phyloP scores from a whole-genome alignment of 2,329 filamentous ascomycete genomes.

The Leptographium lundbergii region DNA sequence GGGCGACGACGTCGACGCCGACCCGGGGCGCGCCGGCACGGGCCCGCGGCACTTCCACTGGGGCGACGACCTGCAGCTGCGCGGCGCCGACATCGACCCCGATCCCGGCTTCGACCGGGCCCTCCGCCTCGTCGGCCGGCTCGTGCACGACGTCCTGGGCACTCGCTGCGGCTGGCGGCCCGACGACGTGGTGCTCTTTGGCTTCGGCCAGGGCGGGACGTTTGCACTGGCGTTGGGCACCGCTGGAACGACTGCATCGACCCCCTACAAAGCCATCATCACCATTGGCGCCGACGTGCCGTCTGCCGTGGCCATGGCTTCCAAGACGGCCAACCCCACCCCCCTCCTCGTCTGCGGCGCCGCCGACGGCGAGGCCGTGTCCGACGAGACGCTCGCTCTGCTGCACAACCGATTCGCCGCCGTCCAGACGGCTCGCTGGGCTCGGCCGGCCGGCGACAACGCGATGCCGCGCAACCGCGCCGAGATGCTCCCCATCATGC shows the following conservation, averaged over 20 bases:
- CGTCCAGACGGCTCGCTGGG: slow-evolving; percentile 58
- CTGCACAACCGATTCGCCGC: slow-evolving; percentile 54
- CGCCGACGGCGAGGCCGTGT: slow-evolving; percentile 30
- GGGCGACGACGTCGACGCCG: slow-evolving; percentile 28
- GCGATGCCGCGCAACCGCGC: slow-evolving; percentile 73
- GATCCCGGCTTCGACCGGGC: slow-evolving; percentile 49
- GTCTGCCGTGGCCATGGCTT: slow-evolving; percentile 28
- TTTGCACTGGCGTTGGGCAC: slow-evolving; percentile 44
- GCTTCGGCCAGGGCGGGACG: slow-evolving; percentile 56
- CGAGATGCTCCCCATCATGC: slow-evolving; percentile 85
- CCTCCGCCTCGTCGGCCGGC: slow-evolving; percentile 29
- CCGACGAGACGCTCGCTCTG: slow-evolving; percentile 48
- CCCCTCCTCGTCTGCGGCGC: slow-evolving; percentile 51
- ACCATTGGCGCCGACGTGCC: slow-evolving; percentile 45
- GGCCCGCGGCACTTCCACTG: slow-evolving; percentile 40
- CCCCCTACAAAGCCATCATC: slow-evolving; percentile 31
- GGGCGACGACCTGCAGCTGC: slow-evolving; percentile 52
- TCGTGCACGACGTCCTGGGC: slow-evolving; percentile 40
- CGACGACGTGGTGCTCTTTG: slow-evolving; percentile 50
- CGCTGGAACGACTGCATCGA: slow-evolving; percentile 7
- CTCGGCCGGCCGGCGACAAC: slow-evolving; percentile 44
- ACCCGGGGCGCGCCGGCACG: slow-evolving; percentile 6
- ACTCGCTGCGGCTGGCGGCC: slow-evolving; percentile 44
- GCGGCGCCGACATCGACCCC: slow-evolving; percentile 40
- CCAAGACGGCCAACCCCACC: slow-evolving; percentile 53